A percentile compares a stretch with the other conserved stretches of the same genome.
Conservation (phyloP, 371 early-diverging fungal species). For the Thermomucor indicae-seudaticae region DNA sequence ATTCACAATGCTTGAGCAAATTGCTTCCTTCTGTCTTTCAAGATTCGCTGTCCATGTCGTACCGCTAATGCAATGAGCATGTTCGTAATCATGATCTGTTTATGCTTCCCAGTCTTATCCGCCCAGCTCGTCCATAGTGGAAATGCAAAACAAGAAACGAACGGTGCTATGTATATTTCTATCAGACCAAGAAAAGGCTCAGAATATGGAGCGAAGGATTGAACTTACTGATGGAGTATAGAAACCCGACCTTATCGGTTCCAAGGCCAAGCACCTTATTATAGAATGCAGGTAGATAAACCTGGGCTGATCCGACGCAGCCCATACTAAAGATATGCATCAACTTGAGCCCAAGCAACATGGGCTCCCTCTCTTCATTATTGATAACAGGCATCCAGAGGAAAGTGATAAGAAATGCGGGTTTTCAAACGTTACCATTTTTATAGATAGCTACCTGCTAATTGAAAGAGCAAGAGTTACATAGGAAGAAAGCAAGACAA, state of each 20-base stretch:
- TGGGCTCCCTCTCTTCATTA: neutral
- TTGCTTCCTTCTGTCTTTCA: no score
- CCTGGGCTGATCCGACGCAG: conserved; percentile 28
- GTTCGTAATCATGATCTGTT: conserved; percentile 25
- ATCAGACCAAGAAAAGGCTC: neutral
- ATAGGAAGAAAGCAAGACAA: conserved; percentile 2
- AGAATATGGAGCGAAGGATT: neutral
- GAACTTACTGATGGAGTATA: conserved; percentile 29
- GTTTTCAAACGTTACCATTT: no score
- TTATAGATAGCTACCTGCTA: no score
- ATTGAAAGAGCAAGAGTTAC: neutral
- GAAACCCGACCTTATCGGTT: conserved; percentile 34
- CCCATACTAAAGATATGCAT: conserved; percentile 33
- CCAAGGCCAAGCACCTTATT: conserved; percentile 22
- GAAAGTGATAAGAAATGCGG: conserved; percentile 6
- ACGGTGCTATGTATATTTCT: conserved; percentile 19
- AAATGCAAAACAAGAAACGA: conserved; percentile 33
- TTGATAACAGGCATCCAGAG: neutral
- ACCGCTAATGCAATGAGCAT: conserved; percentile 26
- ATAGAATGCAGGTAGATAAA: conserved; percentile 36
- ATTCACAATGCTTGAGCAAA: no score
- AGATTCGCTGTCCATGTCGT: no score
- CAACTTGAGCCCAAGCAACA: conserved; percentile 27
- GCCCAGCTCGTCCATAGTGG: conserved; percentile 31
- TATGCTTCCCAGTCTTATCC: conserved; percentile 23